Conservation (phyloP, 164 flowering plant genomes). For the Umbilicus rupestris region DNA sequence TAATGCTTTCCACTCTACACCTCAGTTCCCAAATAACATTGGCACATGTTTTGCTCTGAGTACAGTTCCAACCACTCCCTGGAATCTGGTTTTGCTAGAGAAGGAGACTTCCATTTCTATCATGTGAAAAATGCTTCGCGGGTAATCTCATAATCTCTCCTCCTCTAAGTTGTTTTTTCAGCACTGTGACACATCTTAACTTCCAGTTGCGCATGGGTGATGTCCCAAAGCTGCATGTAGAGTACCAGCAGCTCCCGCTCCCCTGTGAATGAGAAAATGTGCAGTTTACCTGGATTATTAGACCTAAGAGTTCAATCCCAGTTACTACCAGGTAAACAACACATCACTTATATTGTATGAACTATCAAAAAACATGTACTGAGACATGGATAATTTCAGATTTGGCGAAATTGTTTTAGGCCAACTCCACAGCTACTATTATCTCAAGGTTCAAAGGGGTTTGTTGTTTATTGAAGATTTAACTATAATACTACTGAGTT, state of each 20-base stretch:
- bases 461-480: no score
- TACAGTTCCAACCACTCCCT: slow-evolving; percentile 18
- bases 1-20: no score
- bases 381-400: no score
- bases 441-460: no score
- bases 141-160: slow-evolving; percentile 20
- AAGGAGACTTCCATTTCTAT: slow-evolving; percentile 38
- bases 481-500: no score
- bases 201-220: slow-evolving; percentile 71
- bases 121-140: slow-evolving; percentile 59
- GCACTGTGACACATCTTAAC: slow-evolving; percentile 4
- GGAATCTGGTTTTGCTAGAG: slow-evolving; percentile 21
- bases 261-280: not conserved
- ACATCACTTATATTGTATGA: not conserved
- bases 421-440: no score
- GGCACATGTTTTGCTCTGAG: slow-evolving; percentile 26
- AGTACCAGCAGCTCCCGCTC: slow-evolving; percentile 50
- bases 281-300: not conserved
- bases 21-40: slow-evolving; percentile 4
- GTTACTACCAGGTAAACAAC: no score
- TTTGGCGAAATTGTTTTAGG: no score
- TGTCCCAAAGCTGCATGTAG: slow-evolving; percentile 50
- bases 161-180: not conserved
- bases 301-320: no score
- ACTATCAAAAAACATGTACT: no score